Base-by-base conservation (phyloP, 2,329 filamentous ascomycete genomes). In the Colletotrichum agaves region DNA sequence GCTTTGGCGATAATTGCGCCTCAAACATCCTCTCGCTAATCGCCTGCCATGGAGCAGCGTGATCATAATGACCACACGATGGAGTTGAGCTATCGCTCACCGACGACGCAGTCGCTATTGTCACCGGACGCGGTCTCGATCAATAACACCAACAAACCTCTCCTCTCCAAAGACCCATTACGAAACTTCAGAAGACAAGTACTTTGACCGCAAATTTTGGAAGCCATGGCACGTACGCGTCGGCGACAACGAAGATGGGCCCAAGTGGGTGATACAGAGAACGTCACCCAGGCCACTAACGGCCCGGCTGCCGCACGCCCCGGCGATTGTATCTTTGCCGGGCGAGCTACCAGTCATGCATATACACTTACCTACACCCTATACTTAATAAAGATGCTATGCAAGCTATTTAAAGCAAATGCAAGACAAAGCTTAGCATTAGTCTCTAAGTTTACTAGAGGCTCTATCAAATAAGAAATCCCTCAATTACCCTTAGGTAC, bases 231-330 rank as follows among this genome's bases (percentile, higher is more conserved):
- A 58, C 5, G 17, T 58, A 12, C 39, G 12, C 1, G 55, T 58
- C 12, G 55, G 41, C 11, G 27, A 61, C 31, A 13, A 13, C 21
- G 19, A 27, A 11, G 58, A 61, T 41, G 46, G 19, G 3, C 58
- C 58, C n/a, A 61, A 61, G 11, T n/a, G 44, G 27, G 58, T 52
- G 27, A 61, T 61, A n/a, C 44, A 33, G 19, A 53, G 43, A 4
- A 52, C 44, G 0, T 6, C 44, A 7, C 47, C 47, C 0, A 46
- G 58, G 23, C 17, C 53, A 44, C 19, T 61, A 15, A 49, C 44
- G 6, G 44, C 44, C 12, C 39, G 44, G 44, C 17, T 59, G 23
- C 21, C 52, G 8, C 61, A 64, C 52, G 31, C 27, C 23, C 61
- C 61, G 13, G 61, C 53, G 12, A 27, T 64, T 10, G n/a, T n/a